Base-by-base conservation (phyloP, 2,329 filamentous ascomycete genomes). In the Microsporum ferrugineum region DNA sequence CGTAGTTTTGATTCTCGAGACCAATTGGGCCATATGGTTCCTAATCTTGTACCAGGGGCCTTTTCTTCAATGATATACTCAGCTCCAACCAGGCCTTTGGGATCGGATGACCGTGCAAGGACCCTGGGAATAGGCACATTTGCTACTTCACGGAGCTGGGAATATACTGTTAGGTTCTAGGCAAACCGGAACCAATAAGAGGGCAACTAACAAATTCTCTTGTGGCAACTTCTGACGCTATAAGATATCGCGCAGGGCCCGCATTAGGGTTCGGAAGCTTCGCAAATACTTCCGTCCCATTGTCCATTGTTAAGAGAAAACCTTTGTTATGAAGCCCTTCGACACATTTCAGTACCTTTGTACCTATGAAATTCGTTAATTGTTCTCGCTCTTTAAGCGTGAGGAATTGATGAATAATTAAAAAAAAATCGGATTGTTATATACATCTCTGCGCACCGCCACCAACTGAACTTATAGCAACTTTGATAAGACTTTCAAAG, bases 251-350 rank as follows among this genome's bases (percentile, higher is more conserved):
- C 7, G 65, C 53, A 56, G 66, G 65, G 4, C 68, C 68, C 3
- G 68, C 68, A 56, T 71, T 71, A 0, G 68, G 69, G 39, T 70
- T 71, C 14, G 68, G 69, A 29, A 71, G 63, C 58, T 68, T 68
- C 5, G 65, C 68, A 58, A 70, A 61, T n/a, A 71, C 66, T 58
- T 71, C 55, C 10, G 7, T 5, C 27, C 55, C 33, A 8, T 71
- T 69, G 45, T 70, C 65, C 67, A 71, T 69, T 17, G 65, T 68
- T 62, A 76, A 63, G 3, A 71, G 60, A 55, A 76, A 73, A 12
- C 71, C 72, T 69, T 73, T 65, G 62, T 70, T 74, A 61, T 68
- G 67, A 27, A 69, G 63, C 0, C 71, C 72, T 63, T 74, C 72
- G 2, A 64, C 55, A 29, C 68, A 70, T 63, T 72, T 73, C 5